Base-by-base conservation (phyloP, 352 stramenopile species). In the Globisporangium mamillatum region DNA sequence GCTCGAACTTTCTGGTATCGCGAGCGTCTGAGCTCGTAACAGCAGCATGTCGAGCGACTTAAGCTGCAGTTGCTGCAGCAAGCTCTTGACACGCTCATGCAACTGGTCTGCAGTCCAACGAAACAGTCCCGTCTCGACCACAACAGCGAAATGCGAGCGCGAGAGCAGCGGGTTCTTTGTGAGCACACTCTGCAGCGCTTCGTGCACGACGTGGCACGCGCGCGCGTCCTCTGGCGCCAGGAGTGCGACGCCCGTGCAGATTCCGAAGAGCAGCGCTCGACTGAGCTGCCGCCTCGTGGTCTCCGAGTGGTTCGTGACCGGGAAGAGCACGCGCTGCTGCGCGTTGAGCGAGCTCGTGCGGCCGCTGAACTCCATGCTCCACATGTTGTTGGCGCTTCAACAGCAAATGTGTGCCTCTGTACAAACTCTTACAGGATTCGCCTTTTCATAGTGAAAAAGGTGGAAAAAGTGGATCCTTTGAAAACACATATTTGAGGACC, bases 271-370 rank as follows among this genome's bases (percentile, higher is more conserved):
- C 41, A 83, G 69, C 10, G 76, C 68, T 5, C 69, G 62, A 27
- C 77, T 20, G 18, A 89, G 70, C 58, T 69, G 66, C 0, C 64
- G 73, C 25, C 74, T 73, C 4, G 71, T 75, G 0, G 22, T 52
- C 20, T 77, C 70, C 4, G 56, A 22, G 6, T 59, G 14, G 57
- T 78, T 74, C 4, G 36, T 50, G 41, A 88, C 70, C n/a, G 70
- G 71, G 64, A 92, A 89, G 54, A 88, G 58, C 56, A 90, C 22
- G 5, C 84, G 78, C 62, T 89, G 77, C 54, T 80, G 67, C 10
- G 73, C 72, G 48, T 53, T 66, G 60, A 90, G 76, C 32, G 60
- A 60, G 55, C 81, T 78, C 48, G 69, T 44, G 27, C 67, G 63
- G 6, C 77, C 79, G 56, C 75, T 77, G 61, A 76, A 68, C 44